phyloP scores from a whole-genome alignment of 2,329 filamentous ascomycete genomes.

The Verticillium nubilum region DNA sequence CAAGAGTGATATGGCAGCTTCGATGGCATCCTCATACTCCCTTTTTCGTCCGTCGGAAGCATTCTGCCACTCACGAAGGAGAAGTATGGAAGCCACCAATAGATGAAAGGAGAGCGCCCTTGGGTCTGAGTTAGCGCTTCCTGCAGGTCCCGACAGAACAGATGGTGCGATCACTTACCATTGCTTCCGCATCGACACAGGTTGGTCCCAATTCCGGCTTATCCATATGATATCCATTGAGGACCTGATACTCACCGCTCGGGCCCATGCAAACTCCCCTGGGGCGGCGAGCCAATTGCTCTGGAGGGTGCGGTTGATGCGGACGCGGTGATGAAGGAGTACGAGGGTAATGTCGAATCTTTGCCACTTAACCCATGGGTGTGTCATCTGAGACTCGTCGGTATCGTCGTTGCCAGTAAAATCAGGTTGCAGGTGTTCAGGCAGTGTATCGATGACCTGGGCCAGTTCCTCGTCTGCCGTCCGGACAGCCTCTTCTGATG shows the following conservation, averaged over 20 bases:
- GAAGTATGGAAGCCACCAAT: conserved; percentile 5
- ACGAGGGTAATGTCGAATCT: conserved; percentile 10
- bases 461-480: conserved; percentile 7
- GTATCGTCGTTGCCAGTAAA: neutral
- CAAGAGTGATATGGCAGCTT: conserved; percentile 2
- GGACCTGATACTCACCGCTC: conserved; percentile 4
- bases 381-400: neutral
- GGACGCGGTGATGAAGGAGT: conserved; percentile 7
- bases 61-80: neutral
- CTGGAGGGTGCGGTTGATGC: conserved; percentile 7
- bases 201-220: conserved; percentile 8
- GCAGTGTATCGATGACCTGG: conserved; percentile 10
- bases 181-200: conserved; percentile 5
- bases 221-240: conserved; percentile 8
- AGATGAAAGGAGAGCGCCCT: conserved; percentile 6
- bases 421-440: conserved; percentile 8
- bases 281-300: neutral
- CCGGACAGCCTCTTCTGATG: conserved; percentile 2
- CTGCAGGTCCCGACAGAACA: neutral
- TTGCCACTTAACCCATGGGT: conserved; percentile 11
- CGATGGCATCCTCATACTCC: conserved; percentile 3
- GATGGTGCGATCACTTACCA: neutral
- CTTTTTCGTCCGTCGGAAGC: neutral
- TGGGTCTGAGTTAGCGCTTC: neutral
- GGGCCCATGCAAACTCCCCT: conserved; percentile 4